These are phyloP conservation scores for Tubosaeta sp. DNA, from an alignment of 768 basidiomycete species.

Conservation along the genomic window DNA sequence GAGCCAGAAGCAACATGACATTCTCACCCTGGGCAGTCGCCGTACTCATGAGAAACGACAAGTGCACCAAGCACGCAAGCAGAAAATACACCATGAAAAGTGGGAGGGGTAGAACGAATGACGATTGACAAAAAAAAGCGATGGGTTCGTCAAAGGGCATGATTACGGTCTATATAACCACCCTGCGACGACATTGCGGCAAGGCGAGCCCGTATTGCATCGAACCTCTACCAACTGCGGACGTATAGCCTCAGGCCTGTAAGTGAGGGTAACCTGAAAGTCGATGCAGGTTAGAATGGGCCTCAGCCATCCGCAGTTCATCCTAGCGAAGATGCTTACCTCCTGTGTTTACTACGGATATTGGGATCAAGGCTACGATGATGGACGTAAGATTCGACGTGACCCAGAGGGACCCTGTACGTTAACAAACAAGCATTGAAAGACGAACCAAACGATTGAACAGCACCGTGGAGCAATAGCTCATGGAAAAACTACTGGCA, in stretches of 20 bases:
- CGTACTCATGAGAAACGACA: not conserved
- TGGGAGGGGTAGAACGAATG: not conserved
- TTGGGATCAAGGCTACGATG: not conserved
- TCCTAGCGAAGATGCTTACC: not conserved
- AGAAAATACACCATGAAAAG: not conserved
- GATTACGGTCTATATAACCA: not conserved
- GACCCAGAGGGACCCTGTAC: not conserved
- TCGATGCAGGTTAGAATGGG: too few relatives aligned
- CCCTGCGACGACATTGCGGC: not conserved
- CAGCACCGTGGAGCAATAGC: too few relatives aligned
- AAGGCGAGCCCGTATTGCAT: not conserved
- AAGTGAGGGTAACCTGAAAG: not conserved
- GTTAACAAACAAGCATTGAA: not conserved
- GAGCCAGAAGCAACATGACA: not conserved
- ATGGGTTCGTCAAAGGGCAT: not conserved
- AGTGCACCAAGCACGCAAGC: not conserved
- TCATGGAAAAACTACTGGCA: too few relatives aligned
- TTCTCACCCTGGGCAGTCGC: slow-evolving; percentile 8
- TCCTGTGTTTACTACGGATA: not conserved
- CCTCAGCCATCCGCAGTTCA: not conserved
- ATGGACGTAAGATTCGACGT: too few relatives aligned
- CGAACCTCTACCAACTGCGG: not conserved
- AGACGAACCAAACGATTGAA: too few relatives aligned
- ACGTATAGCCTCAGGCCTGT: not conserved
- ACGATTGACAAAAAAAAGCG: not conserved